A percentile compares a stretch with the other conserved stretches of the same genome.
Conservation (phyloP, 768 basidiomycete species). For the Cystobasidium onofrii region DNA sequence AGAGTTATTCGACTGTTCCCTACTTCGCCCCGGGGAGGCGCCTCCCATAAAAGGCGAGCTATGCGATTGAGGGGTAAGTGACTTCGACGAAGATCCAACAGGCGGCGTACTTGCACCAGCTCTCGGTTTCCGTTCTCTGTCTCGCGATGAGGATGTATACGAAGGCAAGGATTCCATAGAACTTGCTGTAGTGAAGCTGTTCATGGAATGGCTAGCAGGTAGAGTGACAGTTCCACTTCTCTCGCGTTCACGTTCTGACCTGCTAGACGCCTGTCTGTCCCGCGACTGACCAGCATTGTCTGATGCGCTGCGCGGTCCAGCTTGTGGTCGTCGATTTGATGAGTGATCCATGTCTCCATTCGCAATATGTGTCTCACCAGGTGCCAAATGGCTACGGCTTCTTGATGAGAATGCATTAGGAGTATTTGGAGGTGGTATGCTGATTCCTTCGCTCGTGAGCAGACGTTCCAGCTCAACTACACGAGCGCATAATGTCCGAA, state of each 20-base stretch:
- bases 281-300: background rate
- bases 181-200: constrained; percentile 1
- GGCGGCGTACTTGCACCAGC: background rate
- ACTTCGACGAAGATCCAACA: background rate
- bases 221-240: background rate
- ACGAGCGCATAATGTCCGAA: background rate
- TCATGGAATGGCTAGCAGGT: constrained; percentile 3
- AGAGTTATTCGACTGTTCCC: background rate
- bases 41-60: background rate
- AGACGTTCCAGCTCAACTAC: constrained; percentile 13
- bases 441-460: background rate
- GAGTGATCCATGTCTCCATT: background rate
- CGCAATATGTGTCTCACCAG: background rate
- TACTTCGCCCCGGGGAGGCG: background rate
- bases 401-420: background rate
- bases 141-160: background rate
- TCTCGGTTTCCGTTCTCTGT: background rate
- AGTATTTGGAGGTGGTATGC: background rate
- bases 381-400: background rate
- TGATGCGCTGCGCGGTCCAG: constrained; percentile 16
- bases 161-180: background rate
- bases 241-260: background rate
- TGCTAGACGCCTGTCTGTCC: background rate
- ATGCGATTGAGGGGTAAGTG: background rate
- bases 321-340: background rate